These are phyloP conservation scores for Ceratobasidium sp. DNA, from an alignment of 1,284 basidiomycete genomes.

Conservation along the genomic window DNA sequence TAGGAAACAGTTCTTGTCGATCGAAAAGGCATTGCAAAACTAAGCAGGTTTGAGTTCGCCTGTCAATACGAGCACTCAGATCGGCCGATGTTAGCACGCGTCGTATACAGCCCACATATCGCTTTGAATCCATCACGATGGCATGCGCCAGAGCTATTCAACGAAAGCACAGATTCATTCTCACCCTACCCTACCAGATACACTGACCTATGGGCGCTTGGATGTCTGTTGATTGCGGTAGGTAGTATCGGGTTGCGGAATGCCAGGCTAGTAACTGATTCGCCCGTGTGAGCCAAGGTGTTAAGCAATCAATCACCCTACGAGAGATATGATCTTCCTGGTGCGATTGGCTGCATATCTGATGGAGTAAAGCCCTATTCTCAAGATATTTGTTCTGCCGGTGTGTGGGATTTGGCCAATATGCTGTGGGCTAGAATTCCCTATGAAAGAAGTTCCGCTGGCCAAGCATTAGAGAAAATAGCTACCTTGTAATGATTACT, in stretches of 20 bases:
- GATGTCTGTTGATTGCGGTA: conserved; percentile 29
- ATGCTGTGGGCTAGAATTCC: background rate
- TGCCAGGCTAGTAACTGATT: background rate
- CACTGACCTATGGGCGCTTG: conserved; percentile 27
- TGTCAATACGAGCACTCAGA: conserved; percentile 33
- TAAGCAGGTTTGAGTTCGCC: conserved; percentile 34
- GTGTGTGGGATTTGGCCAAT: background rate
- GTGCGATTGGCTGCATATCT: background rate
- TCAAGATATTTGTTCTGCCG: background rate
- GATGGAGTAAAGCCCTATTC: conserved; percentile 17
- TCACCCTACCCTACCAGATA: conserved; percentile 24
- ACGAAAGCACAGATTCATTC: background rate
- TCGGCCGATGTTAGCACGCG: background rate
- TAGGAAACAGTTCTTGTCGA: conserved; percentile 18
- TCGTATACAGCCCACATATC: conserved; percentile 4
- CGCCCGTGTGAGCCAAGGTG: background rate
- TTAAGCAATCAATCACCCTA: background rate
- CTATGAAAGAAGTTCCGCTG: background rate
- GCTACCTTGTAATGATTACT: background rate
- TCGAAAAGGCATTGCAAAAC: background rate
- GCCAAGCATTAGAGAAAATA: background rate
- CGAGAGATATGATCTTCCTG: conserved; percentile 11
- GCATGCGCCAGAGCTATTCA: conserved; percentile 36
- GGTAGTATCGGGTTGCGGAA: background rate
- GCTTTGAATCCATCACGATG: conserved; percentile 13